Percentiles rank a stretch among this genome's conserved stretches.
These are phyloP conservation scores for Pythium rhizo-oryzae DNA, from an alignment of 352 stramenopile genomes.

Conservation along the genomic window DNA sequence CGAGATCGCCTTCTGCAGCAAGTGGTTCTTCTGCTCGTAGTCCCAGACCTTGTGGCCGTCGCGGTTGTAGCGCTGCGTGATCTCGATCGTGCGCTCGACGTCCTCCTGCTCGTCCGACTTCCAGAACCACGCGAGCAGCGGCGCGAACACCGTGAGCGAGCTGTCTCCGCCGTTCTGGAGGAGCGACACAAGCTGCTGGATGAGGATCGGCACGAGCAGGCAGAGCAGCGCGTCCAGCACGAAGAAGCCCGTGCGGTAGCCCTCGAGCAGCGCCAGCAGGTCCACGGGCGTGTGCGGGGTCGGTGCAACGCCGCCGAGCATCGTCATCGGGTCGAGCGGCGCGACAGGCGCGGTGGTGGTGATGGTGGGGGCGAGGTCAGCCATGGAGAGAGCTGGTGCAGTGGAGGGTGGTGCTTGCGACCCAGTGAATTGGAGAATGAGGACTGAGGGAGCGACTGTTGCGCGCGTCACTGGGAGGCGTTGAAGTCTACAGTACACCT, in stretches of 20 bases:
- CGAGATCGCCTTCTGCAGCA: conserved; percentile 42
- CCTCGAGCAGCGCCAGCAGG: conserved; percentile 20
- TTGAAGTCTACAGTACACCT: too few species aligned
- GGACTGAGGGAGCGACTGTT: too few species aligned
- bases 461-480: too few species aligned
- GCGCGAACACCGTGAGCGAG: conserved; percentile 19
- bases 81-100: conserved; percentile 36
- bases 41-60: conserved; percentile 38
- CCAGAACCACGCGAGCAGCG: conserved; percentile 18
- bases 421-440: conserved; percentile 15
- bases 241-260: conserved; percentile 29
- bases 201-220: conserved; percentile 31
- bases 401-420: not conserved
- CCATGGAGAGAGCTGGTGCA: conserved; percentile 5
- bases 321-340: not conserved
- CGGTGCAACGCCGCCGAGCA: not conserved
- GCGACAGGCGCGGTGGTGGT: not conserved
- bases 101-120: conserved; percentile 5
- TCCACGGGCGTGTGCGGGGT: conserved; percentile 9
- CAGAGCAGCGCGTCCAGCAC: conserved; percentile 37
- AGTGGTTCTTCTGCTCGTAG: conserved; percentile 38
- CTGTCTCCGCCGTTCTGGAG: conserved; percentile 23
- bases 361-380: not conserved
- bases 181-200: conserved; percentile 24
- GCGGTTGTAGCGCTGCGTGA: conserved; percentile 36